Base-by-base conservation (phyloP, 306 rosid species). In the Inga laurina region DNA sequence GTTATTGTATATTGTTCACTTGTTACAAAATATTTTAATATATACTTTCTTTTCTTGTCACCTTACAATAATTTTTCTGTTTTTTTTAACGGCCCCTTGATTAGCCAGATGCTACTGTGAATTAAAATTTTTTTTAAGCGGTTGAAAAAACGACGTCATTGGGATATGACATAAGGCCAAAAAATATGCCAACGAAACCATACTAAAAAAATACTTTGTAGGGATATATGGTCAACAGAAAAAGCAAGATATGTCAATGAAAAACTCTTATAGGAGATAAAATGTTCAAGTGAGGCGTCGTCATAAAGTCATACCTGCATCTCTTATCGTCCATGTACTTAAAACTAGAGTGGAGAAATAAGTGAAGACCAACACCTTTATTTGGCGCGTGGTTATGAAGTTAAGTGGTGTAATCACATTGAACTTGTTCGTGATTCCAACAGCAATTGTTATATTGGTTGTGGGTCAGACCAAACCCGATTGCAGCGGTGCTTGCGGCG, bases 401-500 rank as follows among this genome's bases (percentile, higher is more conserved):
- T 72, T 52, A 22, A 72, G 57, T 5, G 3, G 11, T 72, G 21
- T 72, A 14, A 72, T 72, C 59, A 14, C n/a, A 13, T 24, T 46
- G 57, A 72, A 39, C 76, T 45, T 45, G 6, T 44, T 72, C 57
- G 24, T 72, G 13, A 21, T 24, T 72, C 59, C 76, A 11, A 41
- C n/a, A 45, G 76, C 37, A 7, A 24, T 57, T 8, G 56, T 27
- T 43, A 71, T 21, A n/a, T 4, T 37, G 44, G 75, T n/a, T 8
- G 10, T 37, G 0, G 75, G 54, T 71, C 75, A 71, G 54, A 21
- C 76, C 70, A 8, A 24, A 21, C 35, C 70, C 3, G 65, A 24
- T 30, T 80, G 83, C 78, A 10, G n/a, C 32, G 7, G 3, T 3
- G 24, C 14, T 0, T 83, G 86, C 24, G 82, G 86, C 49, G 10